Evolutionary conservation across 2,329 filamentous ascomycete species (phyloP).

Genomic region (Lasiodiplodia sp.): DNA sequence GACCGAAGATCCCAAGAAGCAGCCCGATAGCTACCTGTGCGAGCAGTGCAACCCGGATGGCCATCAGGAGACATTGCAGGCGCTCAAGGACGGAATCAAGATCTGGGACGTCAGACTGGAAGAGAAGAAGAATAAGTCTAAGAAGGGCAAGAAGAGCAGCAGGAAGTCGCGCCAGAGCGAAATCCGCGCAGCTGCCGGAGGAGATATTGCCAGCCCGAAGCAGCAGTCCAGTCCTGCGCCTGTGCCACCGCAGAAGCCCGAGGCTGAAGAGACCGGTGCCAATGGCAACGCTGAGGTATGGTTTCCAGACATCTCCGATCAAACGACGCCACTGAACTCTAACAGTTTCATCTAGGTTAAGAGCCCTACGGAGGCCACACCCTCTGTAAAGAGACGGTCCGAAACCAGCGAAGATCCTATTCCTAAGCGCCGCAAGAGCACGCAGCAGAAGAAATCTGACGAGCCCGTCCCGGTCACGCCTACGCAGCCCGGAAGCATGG

Average conservation of each 20-base stretch:
- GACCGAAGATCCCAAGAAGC: conserved; percentile 66
- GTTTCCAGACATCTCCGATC: background rate
- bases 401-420: conserved; percentile 40
- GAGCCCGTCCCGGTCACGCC: conserved; percentile 31
- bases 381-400: conserved; percentile 44
- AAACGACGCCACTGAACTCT: background rate
- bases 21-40: conserved; percentile 77
- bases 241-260: conserved; percentile 32
- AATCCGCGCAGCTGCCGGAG: conserved; percentile 54
- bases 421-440: conserved; percentile 49
- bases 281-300: conserved; percentile 28
- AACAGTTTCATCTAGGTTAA: conserved; percentile 12
- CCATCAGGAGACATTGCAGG: conserved; percentile 80
- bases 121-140: conserved; percentile 64
- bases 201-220: conserved; percentile 43
- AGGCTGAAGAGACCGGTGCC: conserved; percentile 31
- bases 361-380: conserved; percentile 12
- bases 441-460: conserved; percentile 38
- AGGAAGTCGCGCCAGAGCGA: conserved; percentile 73
- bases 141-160: conserved; percentile 64
- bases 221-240: conserved; percentile 34
- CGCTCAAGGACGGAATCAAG: conserved; percentile 79
- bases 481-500: conserved; percentile 36
- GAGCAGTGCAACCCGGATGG: conserved; percentile 86
- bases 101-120: conserved; percentile 78